A percentile compares a stretch with the other conserved stretches of the same genome.
phyloP scores from a whole-genome alignment of 352 stramenopile genomes.

The Globisporangium camurandrum region DNA sequence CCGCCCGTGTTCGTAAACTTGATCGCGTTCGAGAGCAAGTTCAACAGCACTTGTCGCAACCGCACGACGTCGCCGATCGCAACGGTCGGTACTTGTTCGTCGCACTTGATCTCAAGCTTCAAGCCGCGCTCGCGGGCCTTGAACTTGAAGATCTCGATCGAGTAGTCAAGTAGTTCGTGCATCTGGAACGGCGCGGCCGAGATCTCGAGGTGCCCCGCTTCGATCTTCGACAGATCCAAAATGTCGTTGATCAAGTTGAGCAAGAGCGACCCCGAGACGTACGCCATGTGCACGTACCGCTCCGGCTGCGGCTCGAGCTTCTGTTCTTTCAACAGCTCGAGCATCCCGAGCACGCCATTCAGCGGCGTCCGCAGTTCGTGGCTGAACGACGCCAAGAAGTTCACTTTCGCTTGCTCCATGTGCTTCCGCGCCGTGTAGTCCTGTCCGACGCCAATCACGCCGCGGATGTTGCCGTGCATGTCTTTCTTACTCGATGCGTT shows the following conservation, averaged over 20 bases:
- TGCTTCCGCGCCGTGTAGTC: constrained; percentile 88
- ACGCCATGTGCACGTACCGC: constrained; percentile 81
- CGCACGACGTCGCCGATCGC: constrained; percentile 75
- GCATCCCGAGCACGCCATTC: constrained; percentile 79
- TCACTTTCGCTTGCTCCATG: constrained; percentile 82
- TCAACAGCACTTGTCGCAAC: constrained; percentile 72
- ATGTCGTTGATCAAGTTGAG: constrained; percentile 91
- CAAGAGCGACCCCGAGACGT: constrained; percentile 79
- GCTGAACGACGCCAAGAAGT: constrained; percentile 83
- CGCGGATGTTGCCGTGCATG: constrained; percentile 88
- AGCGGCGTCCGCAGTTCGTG: constrained; percentile 77
- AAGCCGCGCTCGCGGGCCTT: constrained; percentile 81
- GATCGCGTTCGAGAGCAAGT: constrained; percentile 82
- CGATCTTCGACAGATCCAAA: constrained; percentile 90
- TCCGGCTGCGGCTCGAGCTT: constrained; percentile 55
- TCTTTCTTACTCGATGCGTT: constrained; percentile 87
- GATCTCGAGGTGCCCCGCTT: constrained; percentile 88
- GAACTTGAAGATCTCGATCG: constrained; percentile 88
- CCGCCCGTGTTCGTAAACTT: constrained; percentile 83
- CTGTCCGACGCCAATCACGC: constrained; percentile 89
- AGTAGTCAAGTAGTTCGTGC: constrained; percentile 77
- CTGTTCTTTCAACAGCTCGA: constrained; percentile 75
- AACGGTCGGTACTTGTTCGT: constrained; percentile 51
- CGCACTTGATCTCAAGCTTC: constrained; percentile 71
- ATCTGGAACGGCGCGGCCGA: constrained; percentile 81